Evolutionary conservation across 306 rosid genomes (phyloP), one percentile per base, ranked within the genome.

Genomic region (Ormosia semicastrata): DNA sequence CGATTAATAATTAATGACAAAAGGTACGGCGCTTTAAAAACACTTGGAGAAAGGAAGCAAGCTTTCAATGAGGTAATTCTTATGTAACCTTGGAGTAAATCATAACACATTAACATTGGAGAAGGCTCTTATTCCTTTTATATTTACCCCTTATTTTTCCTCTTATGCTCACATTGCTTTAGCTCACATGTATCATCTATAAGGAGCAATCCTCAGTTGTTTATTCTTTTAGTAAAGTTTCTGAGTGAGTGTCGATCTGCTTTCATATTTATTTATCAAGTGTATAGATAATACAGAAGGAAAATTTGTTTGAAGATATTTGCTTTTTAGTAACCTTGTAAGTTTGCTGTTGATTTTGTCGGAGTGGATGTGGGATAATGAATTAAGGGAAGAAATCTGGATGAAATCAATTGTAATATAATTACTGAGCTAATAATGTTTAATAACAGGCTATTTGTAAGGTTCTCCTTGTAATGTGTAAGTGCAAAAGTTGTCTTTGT

Each of bases 21-120:
- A 88, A 90, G 97, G 64, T 94, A 94, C 64, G 98, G 95, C 43
- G 92, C 92, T 69, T 79, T 94, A 69, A 94, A 93, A 88, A 82
- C 98, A 71, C 97, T 94, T 6, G 97, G 98, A 80, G 98, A 94
- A 85, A 90, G 97, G 87, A 94, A 94, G 79, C 98, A 94, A 85
- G 98, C 86, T 83, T 94, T 93, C 78, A 94, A 87, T 73, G 98
- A 94, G 98, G 97, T 93, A 87, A 84, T 50, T 71, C 77, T 81
- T 43, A 52, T 66, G 52, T 73, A 74, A 73, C 66, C 44, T 78
- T 50, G 74, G 66, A 76, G 41, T 37, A 18, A 65, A 46, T 58
- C 69, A 68, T 68, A 10, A 79, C 59, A 60, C 12, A 18, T 46
- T 40, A 37, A 58, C 62, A 40, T 56, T 78, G 41, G 41, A 54